Evolutionary conservation across 257 asterid species (phyloP), one percentile per base, ranked within the genome.

Genomic region (Pogostemon cablin): DNA sequence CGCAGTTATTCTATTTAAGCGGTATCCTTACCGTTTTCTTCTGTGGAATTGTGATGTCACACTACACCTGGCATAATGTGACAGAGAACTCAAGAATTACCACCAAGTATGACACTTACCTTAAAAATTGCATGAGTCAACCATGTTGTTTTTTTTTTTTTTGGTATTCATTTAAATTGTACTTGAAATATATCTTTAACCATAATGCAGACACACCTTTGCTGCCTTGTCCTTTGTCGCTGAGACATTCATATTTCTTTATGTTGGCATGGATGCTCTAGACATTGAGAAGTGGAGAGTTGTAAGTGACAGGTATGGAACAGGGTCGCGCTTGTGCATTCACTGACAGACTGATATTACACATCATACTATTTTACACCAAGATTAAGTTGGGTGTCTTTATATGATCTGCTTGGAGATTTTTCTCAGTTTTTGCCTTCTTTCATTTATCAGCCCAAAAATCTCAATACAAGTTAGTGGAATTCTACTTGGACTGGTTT

Each of bases 41-140:
- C 81, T 87, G 90, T 65, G 93, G 93, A 57, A 85, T 87, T 66
- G 90, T 87, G 67, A 87, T 87, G 93, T 87, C 93, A 38, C 93
- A 87, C 72, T 87, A 87, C 79, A 87, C 93, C 66, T 87, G 90
- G 93, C 87, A 87, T 79, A 87, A 87, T 73, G 88, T 87, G 65
- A 87, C 93, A 4, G 87, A 87, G 80, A 87, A 81, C 73, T 87
- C 90, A n/a, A 82, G 90, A 79, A 78, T 85, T 49, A 87, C 93
- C 72, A 87, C 93, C 4, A 87, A 85, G 93, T 86, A 81, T 2
- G 83, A 15, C 32, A 48, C 32, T 8, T 52, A 39, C 62, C 70
- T 70, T 71, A 7, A 71, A 37, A 35, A 59, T 50, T 17, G 4
- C 17, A 42, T 25, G 6, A 50, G 67, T 65, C 55, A 15, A 37